A percentile compares a stretch with the other conserved stretches of the same genome.
Evolutionary conservation across 768 basidiomycete genomes (phyloP).

Genomic region (Chalciporus chontae): DNA sequence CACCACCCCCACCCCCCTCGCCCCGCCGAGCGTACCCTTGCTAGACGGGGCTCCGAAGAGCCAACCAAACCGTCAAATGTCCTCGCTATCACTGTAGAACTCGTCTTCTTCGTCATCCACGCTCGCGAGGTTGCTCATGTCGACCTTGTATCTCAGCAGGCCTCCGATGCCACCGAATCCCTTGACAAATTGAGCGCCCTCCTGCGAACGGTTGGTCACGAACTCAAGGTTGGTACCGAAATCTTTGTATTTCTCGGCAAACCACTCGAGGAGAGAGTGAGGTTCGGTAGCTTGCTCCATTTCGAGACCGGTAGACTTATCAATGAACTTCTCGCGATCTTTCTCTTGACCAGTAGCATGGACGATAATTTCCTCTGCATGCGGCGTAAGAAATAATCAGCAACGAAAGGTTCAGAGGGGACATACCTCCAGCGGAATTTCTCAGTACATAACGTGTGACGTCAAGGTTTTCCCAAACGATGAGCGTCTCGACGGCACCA

Average conservation of each 20-base stretch:
- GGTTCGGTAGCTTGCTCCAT: slow-evolving; percentile 90
- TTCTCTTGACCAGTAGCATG: slow-evolving; percentile 85
- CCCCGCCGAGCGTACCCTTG: slow-evolving; percentile 68
- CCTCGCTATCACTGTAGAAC: slow-evolving; percentile 74
- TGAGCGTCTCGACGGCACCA: slow-evolving; percentile 93
- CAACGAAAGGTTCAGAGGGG: neutral
- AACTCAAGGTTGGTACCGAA: slow-evolving; percentile 96
- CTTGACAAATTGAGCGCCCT: slow-evolving; percentile 97
- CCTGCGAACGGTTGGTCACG: slow-evolving; percentile 93
- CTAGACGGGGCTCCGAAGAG: slow-evolving; percentile 77
- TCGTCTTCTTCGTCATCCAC: slow-evolving; percentile 81
- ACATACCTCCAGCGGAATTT: slow-evolving; percentile 83
- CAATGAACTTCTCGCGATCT: slow-evolving; percentile 91
- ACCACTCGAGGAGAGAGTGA: slow-evolving; percentile 92
- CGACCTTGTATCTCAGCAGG: slow-evolving; percentile 94
- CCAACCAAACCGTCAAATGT: slow-evolving; percentile 83
- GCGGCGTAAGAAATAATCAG: neutral
- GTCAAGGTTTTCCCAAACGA: slow-evolving; percentile 98
- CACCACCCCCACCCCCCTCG: slow-evolving; percentile 31
- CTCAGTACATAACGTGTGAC: slow-evolving; percentile 83
- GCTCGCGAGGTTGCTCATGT: slow-evolving; percentile 76
- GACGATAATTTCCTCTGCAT: slow-evolving; percentile 76
- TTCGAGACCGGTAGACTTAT: slow-evolving; percentile 92
- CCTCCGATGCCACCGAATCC: slow-evolving; percentile 99
- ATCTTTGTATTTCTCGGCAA: slow-evolving; percentile 97